Percentiles rank a stretch among this genome's conserved stretches.
Conservation (phyloP, 2,329 filamentous ascomycete species). For the Cladophialophora yegresii region DNA sequence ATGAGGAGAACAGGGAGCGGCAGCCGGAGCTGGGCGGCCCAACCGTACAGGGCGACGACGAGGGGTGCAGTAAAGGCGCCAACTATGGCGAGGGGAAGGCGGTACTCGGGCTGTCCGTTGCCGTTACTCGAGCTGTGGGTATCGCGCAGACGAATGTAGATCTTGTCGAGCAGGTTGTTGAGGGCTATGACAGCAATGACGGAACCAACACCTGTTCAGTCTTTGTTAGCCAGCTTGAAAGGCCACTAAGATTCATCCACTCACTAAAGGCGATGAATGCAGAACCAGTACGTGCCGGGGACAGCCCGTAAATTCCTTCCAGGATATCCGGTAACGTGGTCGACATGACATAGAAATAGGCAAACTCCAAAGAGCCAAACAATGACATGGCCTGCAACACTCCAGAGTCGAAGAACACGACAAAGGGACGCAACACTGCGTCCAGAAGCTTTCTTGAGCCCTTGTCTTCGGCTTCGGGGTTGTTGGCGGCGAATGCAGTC, state of each 20-base stretch:
- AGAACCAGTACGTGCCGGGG: constrained; percentile 37
- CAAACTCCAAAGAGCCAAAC: constrained; percentile 52
- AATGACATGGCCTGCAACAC: constrained; percentile 54
- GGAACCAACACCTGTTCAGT: constrained; percentile 35
- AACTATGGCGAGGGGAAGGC: constrained; percentile 51
- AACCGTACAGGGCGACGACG: constrained; percentile 33
- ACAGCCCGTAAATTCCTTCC: constrained; percentile 38
- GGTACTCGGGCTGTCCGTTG: constrained; percentile 44
- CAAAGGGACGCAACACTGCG: constrained; percentile 56
- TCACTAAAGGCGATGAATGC: constrained; percentile 35
- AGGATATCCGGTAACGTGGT: constrained; percentile 44
- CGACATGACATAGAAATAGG: constrained; percentile 49
- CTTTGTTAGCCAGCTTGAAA: background rate
- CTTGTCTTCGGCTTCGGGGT: constrained; percentile 11
- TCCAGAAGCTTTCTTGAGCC: constrained; percentile 41
- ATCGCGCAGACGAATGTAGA: constrained; percentile 38
- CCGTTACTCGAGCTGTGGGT: constrained; percentile 31
- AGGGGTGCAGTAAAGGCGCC: constrained; percentile 44
- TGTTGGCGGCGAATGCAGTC: constrained; percentile 27
- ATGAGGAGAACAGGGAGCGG: constrained; percentile 28
- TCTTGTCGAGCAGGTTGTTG: constrained; percentile 33
- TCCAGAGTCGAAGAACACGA: constrained; percentile 59
- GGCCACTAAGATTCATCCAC: background rate
- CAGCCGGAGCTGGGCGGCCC: constrained; percentile 27
- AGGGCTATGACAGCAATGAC: constrained; percentile 32